Base-by-base conservation (phyloP, 345 rosid species). In the Aquilaria yunnanensis region DNA sequence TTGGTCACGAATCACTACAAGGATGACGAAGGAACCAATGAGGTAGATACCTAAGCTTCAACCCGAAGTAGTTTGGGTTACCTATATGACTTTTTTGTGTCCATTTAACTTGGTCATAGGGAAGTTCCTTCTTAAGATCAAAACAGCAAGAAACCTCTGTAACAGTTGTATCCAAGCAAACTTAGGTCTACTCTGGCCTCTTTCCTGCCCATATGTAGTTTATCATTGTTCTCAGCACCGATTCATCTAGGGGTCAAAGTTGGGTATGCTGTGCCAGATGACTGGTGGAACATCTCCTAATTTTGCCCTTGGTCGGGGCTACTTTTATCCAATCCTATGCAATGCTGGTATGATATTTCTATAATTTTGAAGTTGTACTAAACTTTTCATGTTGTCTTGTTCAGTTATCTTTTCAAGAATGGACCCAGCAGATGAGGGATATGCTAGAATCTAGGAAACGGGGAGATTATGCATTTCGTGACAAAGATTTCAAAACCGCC, bases 351-450 rank as follows among this genome's bases (percentile, higher is more conserved):
- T 66, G 48, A 61, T 49, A 66, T 75, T 63, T 46, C 30, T 47
- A 59, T 34, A 63, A 23, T 59, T 37, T 37, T 3, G 4, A 37
- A 37, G 43, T 7, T 37, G 43, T 37, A 3, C 43, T 37, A 37
- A 37, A 7, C 7, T 37, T 3, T 37, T 37, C 60, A 69, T 63
- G 64, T 57, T 46, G 66, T 63, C 60, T 66, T 64, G 62, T 32
- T 68, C 77, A 91, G 99, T 76, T 91, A 72, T 91, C 98, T 71
- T 91, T 91, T 75, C 90, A 89, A 85, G 99, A 95, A 70, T 91
- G 97, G 98, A 91, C 98, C 2, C 99, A 91, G 62, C 99, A 87
- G 69, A 95, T 95, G 92, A 83, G 89, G 73, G 99, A 95, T 57
- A 84, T 84, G 96, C 80, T 91, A 57, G 98, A 95, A 56, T 88